These are phyloP conservation scores for Lupinus albus DNA, from an alignment of 306 rosid species.

Conservation along the genomic window DNA sequence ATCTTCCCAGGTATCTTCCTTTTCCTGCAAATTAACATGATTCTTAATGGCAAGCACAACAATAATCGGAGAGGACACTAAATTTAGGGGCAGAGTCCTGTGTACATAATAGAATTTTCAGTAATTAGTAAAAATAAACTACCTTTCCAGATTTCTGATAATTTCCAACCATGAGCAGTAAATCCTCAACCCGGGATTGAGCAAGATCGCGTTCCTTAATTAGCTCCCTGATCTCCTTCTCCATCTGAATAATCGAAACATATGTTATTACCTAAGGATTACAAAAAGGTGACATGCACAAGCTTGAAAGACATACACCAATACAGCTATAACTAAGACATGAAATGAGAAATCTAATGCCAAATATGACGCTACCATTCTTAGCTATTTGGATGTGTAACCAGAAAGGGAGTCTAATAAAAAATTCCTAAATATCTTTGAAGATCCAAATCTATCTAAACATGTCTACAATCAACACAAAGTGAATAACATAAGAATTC, in stretches of 20 bases:
- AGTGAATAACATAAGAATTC: constrained; percentile 10
- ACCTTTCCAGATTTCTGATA: constrained; percentile 59
- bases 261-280: constrained; percentile 24
- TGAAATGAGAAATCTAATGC: background rate
- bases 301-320: constrained; percentile 13
- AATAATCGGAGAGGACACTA: constrained; percentile 24
- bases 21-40: constrained; percentile 40
- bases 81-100: constrained; percentile 7
- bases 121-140: constrained; percentile 18
- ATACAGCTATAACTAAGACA: constrained; percentile 2
- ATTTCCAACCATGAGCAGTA: constrained; percentile 65
- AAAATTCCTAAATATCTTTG: constrained; percentile 1
- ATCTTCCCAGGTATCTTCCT: constrained; percentile 58
- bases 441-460: constrained; percentile 10
- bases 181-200: constrained; percentile 78
- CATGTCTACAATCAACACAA: constrained; percentile 17
- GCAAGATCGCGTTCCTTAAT: constrained; percentile 83
- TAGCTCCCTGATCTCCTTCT: constrained; percentile 72
- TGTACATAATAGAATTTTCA: constrained; percentile 7
- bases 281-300: constrained; percentile 20
- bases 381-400: constrained; percentile 2
- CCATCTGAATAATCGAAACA: constrained; percentile 62
- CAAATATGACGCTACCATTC: background rate
- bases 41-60: constrained; percentile 41
- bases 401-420: background rate